Evolutionary conservation across 768 basidiomycete genomes (phyloP), one percentile per base, ranked within the genome.

Genomic region (Chlorophyllum brunneum): DNA sequence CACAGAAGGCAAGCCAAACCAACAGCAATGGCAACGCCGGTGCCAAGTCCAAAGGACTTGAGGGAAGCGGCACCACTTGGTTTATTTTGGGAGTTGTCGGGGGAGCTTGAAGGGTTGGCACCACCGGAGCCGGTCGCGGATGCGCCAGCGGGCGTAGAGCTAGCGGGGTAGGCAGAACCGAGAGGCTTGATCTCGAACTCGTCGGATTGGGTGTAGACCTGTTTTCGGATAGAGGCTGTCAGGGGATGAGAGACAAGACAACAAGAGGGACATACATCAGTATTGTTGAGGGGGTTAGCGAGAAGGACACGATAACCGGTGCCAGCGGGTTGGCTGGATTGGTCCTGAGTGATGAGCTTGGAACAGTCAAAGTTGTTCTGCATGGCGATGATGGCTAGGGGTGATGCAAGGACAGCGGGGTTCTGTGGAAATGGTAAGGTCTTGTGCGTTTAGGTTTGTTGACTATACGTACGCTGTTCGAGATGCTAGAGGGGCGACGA

Each of bases 331-430:
- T 72, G 70, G 59, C 58, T 61, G 33, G 74, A 67, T 64, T 76
- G 73, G 52, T 81, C 67, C 49, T 66, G 60, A 27, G 73, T 76
- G 59, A 87, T 71, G 18, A 65, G 60, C 59, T 74, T 69, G 7
- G 83, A 85, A 66, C 85, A 86, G 42, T 83, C 76, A 46, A 67
- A 79, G 67, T 82, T 82, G 50, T 76, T 58, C 54, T 83, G 63
- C 45, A 74, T 64, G 29, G 81, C 65, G 31, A 86, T 72, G 65
- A 76, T 67, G 34, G 81, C 73, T 13, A 69, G 54, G 22, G 81
- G 70, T 1, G 71, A 55, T 7, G 58, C 11, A 39, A 80, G 68
- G 54, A 82, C 58, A 16, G 62, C 51, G 0, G 58, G 59, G 64
- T 80, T 59, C 41, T 72, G 41, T 20, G 31, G 55, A 15, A 26